A percentile compares a stretch with the other conserved stretches of the same genome.
Evolutionary conservation across 495 filamentous ascomycete genomes (phyloP).

Genomic region (Echria macrotheca): DNA sequence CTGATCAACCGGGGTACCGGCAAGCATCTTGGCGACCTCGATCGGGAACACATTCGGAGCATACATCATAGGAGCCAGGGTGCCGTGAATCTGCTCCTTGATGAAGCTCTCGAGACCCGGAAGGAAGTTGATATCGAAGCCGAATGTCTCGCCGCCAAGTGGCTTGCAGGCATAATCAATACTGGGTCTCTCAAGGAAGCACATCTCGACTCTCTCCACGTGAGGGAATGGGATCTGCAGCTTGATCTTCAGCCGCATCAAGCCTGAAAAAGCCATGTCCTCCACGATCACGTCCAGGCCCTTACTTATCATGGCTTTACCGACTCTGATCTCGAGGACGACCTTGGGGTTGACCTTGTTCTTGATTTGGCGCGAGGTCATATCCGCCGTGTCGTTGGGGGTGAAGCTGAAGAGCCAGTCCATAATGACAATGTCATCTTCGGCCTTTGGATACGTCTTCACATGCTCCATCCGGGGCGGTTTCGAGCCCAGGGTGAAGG

Average conservation of each 20-base stretch:
- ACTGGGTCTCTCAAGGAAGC: constrained; percentile 65
- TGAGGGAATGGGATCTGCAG: constrained; percentile 94
- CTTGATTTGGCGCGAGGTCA: constrained; percentile 84
- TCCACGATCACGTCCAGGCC: constrained; percentile 97
- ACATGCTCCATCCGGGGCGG: constrained; percentile 94
- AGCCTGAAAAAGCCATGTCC: constrained; percentile 88
- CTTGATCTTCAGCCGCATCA: constrained; percentile 97
- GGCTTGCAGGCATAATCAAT: constrained; percentile 98
- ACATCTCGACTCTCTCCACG: constrained; percentile 86
- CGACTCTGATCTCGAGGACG: constrained; percentile 85
- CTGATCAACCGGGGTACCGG: constrained; percentile 89
- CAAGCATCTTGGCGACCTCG: constrained; percentile 96
- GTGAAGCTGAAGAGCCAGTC: constrained; percentile 99
- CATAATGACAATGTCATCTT: constrained; percentile 94
- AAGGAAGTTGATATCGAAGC: constrained; percentile 98
- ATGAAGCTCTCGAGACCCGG: constrained; percentile 91
- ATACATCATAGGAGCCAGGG: constrained; percentile 94
- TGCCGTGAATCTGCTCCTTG: constrained; percentile 89
- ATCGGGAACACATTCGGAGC: constrained; percentile 96
- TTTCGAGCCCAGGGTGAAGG: constrained; percentile 88
- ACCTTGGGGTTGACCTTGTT: constrained; percentile 97
- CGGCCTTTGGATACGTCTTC: constrained; percentile 93
- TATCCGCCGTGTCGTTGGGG: constrained; percentile 84
- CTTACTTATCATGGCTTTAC: constrained; percentile 92
- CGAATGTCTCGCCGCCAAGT: constrained; percentile 87